Evolutionary conservation across 2,329 filamentous ascomycete species (phyloP).

Genomic region (Aotearoamyces nothofagi): DNA sequence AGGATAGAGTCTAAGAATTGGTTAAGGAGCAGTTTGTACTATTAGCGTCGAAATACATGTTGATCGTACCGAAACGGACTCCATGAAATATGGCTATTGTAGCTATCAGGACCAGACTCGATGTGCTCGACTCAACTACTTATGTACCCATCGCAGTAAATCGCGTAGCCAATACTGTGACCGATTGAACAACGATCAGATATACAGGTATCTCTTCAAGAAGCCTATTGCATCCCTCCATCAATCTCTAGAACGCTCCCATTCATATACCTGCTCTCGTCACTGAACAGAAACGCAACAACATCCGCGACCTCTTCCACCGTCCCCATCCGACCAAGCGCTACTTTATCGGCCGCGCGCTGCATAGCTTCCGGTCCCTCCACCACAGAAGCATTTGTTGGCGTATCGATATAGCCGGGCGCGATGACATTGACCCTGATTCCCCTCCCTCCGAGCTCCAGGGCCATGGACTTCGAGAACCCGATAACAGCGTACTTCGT

Average conservation of each 20-base stretch:
- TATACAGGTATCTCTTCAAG: too few species aligned
- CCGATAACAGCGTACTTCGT: conserved; percentile 25
- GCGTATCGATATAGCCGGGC: conserved; percentile 27
- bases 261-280: conserved; percentile 35
- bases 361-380: conserved; percentile 28
- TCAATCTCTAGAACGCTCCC: conserved; percentile 33
- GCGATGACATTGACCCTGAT: conserved; percentile 24
- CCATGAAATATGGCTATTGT: too few species aligned
- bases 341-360: conserved; percentile 10
- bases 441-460: conserved; percentile 22
- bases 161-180: too few species aligned
- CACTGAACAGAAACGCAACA: conserved; percentile 33
- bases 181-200: too few species aligned
- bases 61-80: too few species aligned
- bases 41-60: too few species aligned
- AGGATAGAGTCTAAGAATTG: too few species aligned
- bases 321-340: conserved; percentile 21
- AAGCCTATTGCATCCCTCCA: conserved; percentile 20
- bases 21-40: too few species aligned
- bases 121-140: too few species aligned
- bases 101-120: too few species aligned
- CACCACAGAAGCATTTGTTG: conserved; percentile 31
- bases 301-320: conserved; percentile 31
- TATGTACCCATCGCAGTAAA: too few species aligned
- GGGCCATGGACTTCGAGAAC: conserved; percentile 21